Percentiles rank a stretch among this genome's conserved stretches.
Conservation (phyloP, 495 filamentous ascomycete species). For the Xylaria sp. region DNA sequence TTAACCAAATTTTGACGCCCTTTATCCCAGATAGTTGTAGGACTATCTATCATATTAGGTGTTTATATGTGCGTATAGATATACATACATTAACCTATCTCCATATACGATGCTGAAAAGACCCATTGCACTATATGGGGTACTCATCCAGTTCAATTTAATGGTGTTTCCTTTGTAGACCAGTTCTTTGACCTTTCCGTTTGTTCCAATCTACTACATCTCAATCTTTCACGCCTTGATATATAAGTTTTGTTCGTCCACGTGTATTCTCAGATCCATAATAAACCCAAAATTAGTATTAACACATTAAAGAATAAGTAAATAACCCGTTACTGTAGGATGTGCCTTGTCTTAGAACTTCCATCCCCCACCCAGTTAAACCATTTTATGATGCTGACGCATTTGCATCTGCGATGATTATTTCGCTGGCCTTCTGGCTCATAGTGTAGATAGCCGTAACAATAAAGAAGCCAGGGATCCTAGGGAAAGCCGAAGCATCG, state of each 20-base stretch:
- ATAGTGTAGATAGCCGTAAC: slow-evolving; percentile 62
- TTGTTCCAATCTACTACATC: neutral
- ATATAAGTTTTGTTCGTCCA: too few species aligned
- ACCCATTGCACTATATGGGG: too few species aligned
- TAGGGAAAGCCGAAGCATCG: slow-evolving; percentile 61
- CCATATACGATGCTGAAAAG: too few species aligned
- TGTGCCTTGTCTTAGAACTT: neutral
- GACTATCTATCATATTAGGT: too few species aligned
- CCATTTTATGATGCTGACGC: neutral
- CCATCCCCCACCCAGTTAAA: neutral
- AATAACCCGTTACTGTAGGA: neutral
- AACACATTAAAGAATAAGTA: neutral
- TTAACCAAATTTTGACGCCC: too few species aligned
- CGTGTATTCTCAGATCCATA: neutral
- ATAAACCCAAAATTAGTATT: neutral
- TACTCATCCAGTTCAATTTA: too few species aligned
- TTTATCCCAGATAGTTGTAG: too few species aligned
- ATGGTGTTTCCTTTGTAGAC: neutral
- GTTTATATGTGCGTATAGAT: too few species aligned
- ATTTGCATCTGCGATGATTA: slow-evolving; percentile 45
- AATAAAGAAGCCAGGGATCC: slow-evolving; percentile 64
- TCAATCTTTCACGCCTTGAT: neutral
- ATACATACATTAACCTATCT: too few species aligned
- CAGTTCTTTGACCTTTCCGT: too few species aligned
- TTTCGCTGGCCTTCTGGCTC: slow-evolving; percentile 67